These are phyloP conservation scores for Chrysosporium queenslandicum DNA, from an alignment of 2,329 filamentous ascomycete genomes.

Conservation along the genomic window DNA sequence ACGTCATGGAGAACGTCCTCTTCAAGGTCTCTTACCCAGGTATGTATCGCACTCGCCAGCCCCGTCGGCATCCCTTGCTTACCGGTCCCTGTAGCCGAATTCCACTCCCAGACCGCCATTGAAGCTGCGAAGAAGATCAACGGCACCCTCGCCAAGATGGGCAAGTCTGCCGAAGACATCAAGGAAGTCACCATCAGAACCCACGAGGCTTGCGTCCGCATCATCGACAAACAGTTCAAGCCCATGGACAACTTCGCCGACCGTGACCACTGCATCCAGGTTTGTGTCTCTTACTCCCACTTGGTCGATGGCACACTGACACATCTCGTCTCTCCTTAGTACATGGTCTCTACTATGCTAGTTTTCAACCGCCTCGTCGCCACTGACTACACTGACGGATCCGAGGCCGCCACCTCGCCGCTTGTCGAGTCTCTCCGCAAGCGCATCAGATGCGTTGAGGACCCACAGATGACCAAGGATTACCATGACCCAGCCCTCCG, in stretches of 20 bases:
- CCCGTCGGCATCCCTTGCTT: conserved; percentile 17
- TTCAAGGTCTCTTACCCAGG: conserved; percentile 99
- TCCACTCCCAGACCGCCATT: conserved; percentile 97
- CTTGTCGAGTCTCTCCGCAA: conserved; percentile 85
- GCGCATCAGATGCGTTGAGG: conserved; percentile 93
- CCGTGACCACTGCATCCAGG: conserved; percentile 96
- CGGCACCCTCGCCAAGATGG: conserved; percentile 68
- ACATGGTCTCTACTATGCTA: conserved; percentile 97
- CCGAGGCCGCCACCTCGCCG: conserved; percentile 80
- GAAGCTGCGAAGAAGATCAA: conserved; percentile 86
- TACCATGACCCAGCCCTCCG: conserved; percentile 91
- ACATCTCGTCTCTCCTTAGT: conserved; percentile 39
- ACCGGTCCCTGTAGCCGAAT: conserved; percentile 54
- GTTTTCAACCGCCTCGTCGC: conserved; percentile 88
- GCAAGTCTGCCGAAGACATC: conserved; percentile 89
- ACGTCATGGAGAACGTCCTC: conserved; percentile 99
- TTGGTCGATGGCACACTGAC: no score
- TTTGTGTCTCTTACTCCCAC: no score
- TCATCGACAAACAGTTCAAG: conserved; percentile 99
- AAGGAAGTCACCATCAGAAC: conserved; percentile 88
- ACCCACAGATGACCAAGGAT: conserved; percentile 84
- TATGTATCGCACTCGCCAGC: conserved; percentile 35
- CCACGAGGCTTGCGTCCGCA: conserved; percentile 95
- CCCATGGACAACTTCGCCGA: conserved; percentile 99
- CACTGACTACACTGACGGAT: conserved; percentile 83